Evolutionary conservation across 1,139 yeast species (phyloP).

Genomic region (Scheffersomyces lignicola): DNA sequence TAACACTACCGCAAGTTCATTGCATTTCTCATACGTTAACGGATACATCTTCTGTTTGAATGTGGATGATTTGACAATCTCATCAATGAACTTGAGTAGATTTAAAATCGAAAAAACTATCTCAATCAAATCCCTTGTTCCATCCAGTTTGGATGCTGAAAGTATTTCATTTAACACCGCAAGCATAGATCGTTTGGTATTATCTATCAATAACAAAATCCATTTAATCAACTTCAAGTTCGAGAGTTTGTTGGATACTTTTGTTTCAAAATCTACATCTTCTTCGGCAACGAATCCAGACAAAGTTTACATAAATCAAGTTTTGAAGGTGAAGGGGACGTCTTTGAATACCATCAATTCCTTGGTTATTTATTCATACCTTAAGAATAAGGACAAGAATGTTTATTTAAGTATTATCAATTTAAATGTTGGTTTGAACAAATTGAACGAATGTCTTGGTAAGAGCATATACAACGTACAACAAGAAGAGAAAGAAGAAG

Average conservation of each 20-base stretch:
- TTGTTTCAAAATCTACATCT: slow-evolving; percentile 16
- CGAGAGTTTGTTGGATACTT: slow-evolving; percentile 43
- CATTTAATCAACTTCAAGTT: slow-evolving; percentile 46
- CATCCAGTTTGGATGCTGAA: slow-evolving; percentile 20
- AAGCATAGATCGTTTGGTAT: slow-evolving; percentile 46
- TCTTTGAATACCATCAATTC: slow-evolving; percentile 41
- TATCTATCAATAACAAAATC: slow-evolving; percentile 39
- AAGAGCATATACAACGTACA: slow-evolving; percentile 43
- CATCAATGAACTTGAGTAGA: background rate
- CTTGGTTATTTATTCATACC: slow-evolving; percentile 42
- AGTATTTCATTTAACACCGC: slow-evolving; percentile 29
- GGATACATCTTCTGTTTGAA: slow-evolving; percentile 1
- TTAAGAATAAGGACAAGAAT: slow-evolving; percentile 44
- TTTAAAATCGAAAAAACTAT: slow-evolving; percentile 12
- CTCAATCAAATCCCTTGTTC: slow-evolving; percentile 23
- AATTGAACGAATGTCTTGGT: slow-evolving; percentile 71
- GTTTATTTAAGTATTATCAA: slow-evolving; percentile 47
- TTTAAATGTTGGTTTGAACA: slow-evolving; percentile 69
- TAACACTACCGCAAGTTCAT: background rate
- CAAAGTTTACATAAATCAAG: slow-evolving; percentile 30
- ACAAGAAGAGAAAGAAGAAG: slow-evolving; percentile 10
- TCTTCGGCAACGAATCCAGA: slow-evolving; percentile 18
- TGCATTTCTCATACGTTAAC: background rate
- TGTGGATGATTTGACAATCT: background rate
- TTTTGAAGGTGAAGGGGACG: slow-evolving; percentile 44